Conservation (phyloP, 441 rosid genomes). For the Brassica hybrid region DNA sequence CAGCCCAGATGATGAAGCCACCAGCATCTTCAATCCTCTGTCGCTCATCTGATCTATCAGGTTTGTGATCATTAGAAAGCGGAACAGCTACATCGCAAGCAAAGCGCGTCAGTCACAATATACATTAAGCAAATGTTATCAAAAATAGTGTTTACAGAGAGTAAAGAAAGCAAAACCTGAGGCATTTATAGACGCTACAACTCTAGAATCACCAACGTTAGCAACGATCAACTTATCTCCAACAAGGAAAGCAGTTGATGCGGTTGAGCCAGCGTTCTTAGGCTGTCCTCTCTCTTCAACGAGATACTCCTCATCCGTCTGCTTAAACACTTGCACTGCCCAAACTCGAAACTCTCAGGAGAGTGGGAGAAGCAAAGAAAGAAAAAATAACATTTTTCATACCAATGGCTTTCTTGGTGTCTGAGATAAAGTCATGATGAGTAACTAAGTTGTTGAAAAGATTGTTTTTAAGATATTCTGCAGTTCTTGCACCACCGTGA, state of each 20-base stretch:
- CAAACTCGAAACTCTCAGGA: slow-evolving; percentile 25
- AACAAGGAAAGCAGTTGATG: slow-evolving; percentile 76
- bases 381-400: slow-evolving; percentile 17
- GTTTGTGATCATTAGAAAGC: slow-evolving; percentile 82
- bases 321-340: slow-evolving; percentile 70
- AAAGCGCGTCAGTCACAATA: slow-evolving; percentile 26
- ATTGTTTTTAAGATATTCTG: slow-evolving; percentile 79
- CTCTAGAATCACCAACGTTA: slow-evolving; percentile 95
- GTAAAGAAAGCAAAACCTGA: slow-evolving; percentile 52
- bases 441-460: slow-evolving; percentile 74
- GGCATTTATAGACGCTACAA: slow-evolving; percentile 71
- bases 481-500: slow-evolving; percentile 91
- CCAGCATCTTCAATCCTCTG: slow-evolving; percentile 91
- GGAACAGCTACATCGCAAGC: slow-evolving; percentile 63
- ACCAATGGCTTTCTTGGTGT: slow-evolving; percentile 83
- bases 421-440: slow-evolving; percentile 66
- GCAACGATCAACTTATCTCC: slow-evolving; percentile 82
- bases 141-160: background rate
- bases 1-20: slow-evolving; percentile 90
- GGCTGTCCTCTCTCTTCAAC: slow-evolving; percentile 68
- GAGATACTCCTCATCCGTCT: slow-evolving; percentile 73
- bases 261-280: slow-evolving; percentile 84
- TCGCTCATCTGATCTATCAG: slow-evolving; percentile 86
- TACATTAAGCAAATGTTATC: background rate
- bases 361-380: background rate